phyloP scores from a whole-genome alignment of 106 monocot species.

The Platanthera guangdongensis region DNA sequence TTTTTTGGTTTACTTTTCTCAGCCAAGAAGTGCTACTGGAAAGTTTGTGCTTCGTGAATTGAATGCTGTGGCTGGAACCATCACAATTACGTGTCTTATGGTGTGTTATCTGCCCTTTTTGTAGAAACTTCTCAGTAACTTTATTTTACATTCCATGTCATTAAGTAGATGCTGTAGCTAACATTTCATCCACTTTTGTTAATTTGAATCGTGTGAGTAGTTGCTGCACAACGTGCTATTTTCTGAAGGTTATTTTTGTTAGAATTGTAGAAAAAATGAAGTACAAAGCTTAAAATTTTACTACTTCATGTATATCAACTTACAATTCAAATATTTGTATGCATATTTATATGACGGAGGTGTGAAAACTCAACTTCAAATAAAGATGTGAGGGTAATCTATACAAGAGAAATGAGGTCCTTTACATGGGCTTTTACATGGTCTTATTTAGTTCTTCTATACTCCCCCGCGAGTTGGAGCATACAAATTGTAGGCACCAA shows the following conservation, averaged over 20 bases:
- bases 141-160: background rate
- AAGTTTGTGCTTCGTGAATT: slow-evolving; percentile 58
- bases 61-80: slow-evolving; percentile 64
- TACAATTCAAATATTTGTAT: too few species aligned
- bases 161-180: background rate
- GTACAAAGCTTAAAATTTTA: too few species aligned
- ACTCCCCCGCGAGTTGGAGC: too few species aligned
- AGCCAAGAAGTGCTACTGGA: slow-evolving; percentile 46
- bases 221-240: background rate
- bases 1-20: background rate
- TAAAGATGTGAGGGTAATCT: too few species aligned
- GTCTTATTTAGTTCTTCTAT: too few species aligned
- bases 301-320: too few species aligned
- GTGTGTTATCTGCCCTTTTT: slow-evolving; percentile 24
- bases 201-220: background rate
- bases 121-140: background rate
- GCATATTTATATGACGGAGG: too few species aligned
- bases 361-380: too few species aligned
- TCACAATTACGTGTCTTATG: slow-evolving; percentile 93
- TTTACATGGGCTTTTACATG: too few species aligned
- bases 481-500: too few species aligned
- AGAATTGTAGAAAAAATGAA: background rate
- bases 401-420: too few species aligned
- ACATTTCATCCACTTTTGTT: background rate
- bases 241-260: background rate